Evolutionary conservation across 306 rosid species (phyloP).

Genomic region (Neltuma alba): DNA sequence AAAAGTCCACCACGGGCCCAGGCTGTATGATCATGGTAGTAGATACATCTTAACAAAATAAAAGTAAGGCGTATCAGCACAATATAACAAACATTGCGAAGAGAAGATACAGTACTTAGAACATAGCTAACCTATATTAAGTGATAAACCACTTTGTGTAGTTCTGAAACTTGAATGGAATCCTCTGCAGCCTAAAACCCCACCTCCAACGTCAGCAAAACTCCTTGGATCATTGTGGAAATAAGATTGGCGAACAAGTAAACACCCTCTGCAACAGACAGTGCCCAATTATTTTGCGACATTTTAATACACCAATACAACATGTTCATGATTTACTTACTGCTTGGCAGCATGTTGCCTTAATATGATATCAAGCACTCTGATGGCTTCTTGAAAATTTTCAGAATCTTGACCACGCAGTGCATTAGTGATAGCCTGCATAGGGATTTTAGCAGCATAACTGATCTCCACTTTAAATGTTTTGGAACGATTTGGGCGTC

Average conservation of each 20-base stretch:
- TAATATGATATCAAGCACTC: conserved; percentile 83
- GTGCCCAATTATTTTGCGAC: neutral
- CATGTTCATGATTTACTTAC: conserved; percentile 46
- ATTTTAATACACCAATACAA: neutral
- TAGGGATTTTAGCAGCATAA: conserved; percentile 81
- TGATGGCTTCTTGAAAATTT: conserved; percentile 80
- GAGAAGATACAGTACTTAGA: neutral
- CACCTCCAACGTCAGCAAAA: conserved; percentile 82
- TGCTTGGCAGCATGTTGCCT: conserved; percentile 94
- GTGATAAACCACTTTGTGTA: conserved; percentile 82
- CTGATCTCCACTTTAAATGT: conserved; percentile 77
- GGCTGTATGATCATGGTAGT: conserved; percentile 90
- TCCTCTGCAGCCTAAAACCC: conserved; percentile 89
- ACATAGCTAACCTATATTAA: conserved; percentile 66
- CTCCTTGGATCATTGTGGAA: conserved; percentile 71
- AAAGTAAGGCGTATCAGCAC: neutral
- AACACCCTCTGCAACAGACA: conserved; percentile 75
- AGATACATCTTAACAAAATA: conserved; percentile 65
- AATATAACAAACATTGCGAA: neutral
- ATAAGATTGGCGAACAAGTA: conserved; percentile 86
- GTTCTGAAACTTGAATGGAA: conserved; percentile 94
- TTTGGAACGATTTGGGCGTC: conserved; percentile 65
- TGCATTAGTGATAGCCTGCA: conserved; percentile 79
- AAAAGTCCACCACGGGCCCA: conserved; percentile 92
- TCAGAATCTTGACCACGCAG: conserved; percentile 85